A percentile compares a stretch with the other conserved stretches of the same genome.
Evolutionary conservation across 257 asterid species (phyloP).

Genomic region (Rhazya stricta): DNA sequence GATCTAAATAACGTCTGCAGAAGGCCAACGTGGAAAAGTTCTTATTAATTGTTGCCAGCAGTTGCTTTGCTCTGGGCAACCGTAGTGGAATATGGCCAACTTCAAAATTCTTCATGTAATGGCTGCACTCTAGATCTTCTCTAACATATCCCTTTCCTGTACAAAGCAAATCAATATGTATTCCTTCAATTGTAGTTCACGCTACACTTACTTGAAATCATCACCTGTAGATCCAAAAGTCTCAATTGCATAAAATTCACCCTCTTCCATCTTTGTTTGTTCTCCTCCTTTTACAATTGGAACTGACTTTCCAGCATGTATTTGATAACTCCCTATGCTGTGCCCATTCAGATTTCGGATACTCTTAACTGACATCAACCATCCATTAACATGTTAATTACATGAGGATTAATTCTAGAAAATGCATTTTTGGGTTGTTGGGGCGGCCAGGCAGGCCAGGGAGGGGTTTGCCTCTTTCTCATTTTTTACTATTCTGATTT

Average conservation of each 20-base stretch:
- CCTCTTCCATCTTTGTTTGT: slow-evolving; percentile 99
- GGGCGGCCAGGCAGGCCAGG: no score
- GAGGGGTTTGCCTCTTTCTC: no score
- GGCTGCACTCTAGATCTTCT: slow-evolving; percentile 98
- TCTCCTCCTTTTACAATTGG: slow-evolving; percentile 98
- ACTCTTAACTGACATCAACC: slow-evolving; percentile 72
- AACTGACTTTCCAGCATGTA: slow-evolving; percentile 98
- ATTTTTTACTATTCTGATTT: no score
- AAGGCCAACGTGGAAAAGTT: slow-evolving; percentile 92
- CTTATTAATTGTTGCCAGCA: slow-evolving; percentile 81
- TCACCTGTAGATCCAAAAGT: slow-evolving; percentile 97
- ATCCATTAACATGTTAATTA: slow-evolving; percentile 13
- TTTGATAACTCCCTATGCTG: slow-evolving; percentile 86
- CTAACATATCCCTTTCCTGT: slow-evolving; percentile 91
- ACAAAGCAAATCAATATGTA: slow-evolving; percentile 7
- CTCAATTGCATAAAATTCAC: slow-evolving; percentile 95
- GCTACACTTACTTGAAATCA: neutral
- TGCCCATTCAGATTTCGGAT: slow-evolving; percentile 95
- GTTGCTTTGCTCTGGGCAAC: slow-evolving; percentile 86
- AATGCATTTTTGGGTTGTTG: no score
- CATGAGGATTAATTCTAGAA: neutral
- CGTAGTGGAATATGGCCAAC: slow-evolving; percentile 88
- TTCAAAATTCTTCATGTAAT: slow-evolving; percentile 96
- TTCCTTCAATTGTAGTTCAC: neutral
- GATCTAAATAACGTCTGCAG: slow-evolving; percentile 93